Evolutionary conservation across 2,329 filamentous ascomycete species (phyloP), one percentile per base, ranked within the genome.

Genomic region (Alternaria sp.): DNA sequence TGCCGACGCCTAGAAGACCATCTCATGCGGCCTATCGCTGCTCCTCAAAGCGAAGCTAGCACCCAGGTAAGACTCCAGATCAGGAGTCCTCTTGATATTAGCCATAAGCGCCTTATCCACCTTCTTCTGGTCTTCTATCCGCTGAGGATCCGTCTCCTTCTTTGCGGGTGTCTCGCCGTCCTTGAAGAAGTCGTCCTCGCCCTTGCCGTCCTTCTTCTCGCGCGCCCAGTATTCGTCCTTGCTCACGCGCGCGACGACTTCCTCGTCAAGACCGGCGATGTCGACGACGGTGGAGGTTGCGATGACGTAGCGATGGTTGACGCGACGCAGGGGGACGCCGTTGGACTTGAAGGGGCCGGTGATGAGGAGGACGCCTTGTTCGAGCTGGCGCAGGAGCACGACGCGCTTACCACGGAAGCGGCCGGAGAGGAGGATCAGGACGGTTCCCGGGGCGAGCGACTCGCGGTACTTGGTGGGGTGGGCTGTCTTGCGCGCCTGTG

Each of bases 321-420:
- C 92, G 83, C 87, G 90, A 85, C 96, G 92, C 80, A 99, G 90
- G 73, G 96, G 96, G 67, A 99, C 96, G 84, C 96, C 96, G 88
- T 99, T 99, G 87, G 98, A 91, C 90, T 98, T 98, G 92, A 98
- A 99, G 83, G 96, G 96, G 76, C 96, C 96, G 81, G 96, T 99
- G 79, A 99, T 94, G 82, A 99, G 92, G 83, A 99, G 93, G 72
- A 97, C 92, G 85, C 96, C 96, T 87, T 97, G 93, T 79, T 92
- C 88, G 81, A 98, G 94, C 84, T 91, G 89, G 89, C 97, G 97
- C 82, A 99, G 92, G 84, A 97, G 94, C 80, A 99, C 88, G 80
- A 98, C 96, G 83, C 96, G 96, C 93, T 98, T 98, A 88, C 96
- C 96, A 79, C 96, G 94, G 93, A 98, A 99, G 81, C 96, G 95